Percentiles rank a stretch among this genome's conserved stretches.
Conservation (phyloP, 2,329 filamentous ascomycete species). For the Pleochaeta shiraiana region DNA sequence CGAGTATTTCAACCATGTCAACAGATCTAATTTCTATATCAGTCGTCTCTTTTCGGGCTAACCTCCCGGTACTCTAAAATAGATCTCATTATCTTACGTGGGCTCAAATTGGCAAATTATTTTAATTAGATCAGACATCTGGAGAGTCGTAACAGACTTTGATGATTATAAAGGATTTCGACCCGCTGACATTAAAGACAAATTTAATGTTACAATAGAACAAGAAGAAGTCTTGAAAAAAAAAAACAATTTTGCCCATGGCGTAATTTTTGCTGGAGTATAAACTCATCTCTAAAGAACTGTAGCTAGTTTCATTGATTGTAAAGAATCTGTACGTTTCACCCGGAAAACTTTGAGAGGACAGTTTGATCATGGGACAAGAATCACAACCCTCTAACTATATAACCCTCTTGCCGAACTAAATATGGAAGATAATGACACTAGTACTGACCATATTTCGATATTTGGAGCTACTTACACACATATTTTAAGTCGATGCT, state of each 20-base stretch:
- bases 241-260: background rate
- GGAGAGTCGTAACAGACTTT: background rate
- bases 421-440: background rate
- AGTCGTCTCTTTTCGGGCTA: background rate
- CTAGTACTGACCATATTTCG: background rate
- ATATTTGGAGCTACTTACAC: background rate
- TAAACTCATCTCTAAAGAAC: background rate
- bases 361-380: background rate
- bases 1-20: background rate
- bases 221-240: background rate
- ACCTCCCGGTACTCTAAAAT: background rate
- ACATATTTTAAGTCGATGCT: background rate
- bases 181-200: background rate
- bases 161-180: background rate
- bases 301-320: background rate
- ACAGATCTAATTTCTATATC: background rate
- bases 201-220: background rate
- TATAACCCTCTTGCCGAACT: background rate
- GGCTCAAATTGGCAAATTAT: constrained; percentile 1
- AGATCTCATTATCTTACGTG: background rate
- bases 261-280: background rate
- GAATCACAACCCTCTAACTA: background rate
- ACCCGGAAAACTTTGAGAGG: background rate
- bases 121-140: background rate
- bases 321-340: background rate